phyloP scores from a whole-genome alignment of 2,329 filamentous ascomycete species.

The Fusarium cicatricum region DNA sequence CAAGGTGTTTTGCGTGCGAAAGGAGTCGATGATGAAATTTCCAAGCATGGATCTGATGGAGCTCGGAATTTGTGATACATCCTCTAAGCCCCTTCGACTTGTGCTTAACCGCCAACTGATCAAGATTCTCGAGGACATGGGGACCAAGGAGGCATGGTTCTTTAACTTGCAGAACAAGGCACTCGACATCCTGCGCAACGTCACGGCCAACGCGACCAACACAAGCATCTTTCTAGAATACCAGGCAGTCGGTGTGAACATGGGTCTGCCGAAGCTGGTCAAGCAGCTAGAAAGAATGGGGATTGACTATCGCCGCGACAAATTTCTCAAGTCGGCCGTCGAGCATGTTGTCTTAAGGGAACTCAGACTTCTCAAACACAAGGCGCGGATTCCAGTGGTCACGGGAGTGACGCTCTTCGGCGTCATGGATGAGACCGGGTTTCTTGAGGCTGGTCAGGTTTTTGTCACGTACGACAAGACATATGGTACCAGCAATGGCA shows the following conservation, averaged over 20 bases:
- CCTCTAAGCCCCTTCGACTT: conserved; percentile 71
- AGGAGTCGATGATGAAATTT: conserved; percentile 83
- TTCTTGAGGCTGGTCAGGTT: conserved; percentile 71
- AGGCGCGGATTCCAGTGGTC: conserved; percentile 75
- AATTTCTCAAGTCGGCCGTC: conserved; percentile 74
- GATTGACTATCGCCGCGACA: conserved; percentile 72
- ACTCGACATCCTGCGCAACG: conserved; percentile 64
- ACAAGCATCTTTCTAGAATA: conserved; percentile 72
- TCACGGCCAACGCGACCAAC: conserved; percentile 66
- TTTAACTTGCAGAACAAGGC: conserved; percentile 69
- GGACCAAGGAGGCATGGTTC: conserved; percentile 67
- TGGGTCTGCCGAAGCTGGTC: conserved; percentile 70
- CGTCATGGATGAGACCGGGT: conserved; percentile 82
- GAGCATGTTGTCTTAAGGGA: conserved; percentile 76
- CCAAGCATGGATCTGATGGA: conserved; percentile 60
- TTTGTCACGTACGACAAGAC: conserved; percentile 66
- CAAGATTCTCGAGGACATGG: conserved; percentile 86
- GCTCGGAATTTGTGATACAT: conserved; percentile 77
- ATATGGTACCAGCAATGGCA: conserved; percentile 22
- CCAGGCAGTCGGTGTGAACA: conserved; percentile 66
- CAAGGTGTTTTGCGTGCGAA: conserved; percentile 67
- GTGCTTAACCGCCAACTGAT: conserved; percentile 82
- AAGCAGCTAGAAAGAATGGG: conserved; percentile 63
- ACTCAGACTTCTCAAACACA: conserved; percentile 79
- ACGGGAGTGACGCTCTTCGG: conserved; percentile 81